Percentiles rank a stretch among this genome's conserved stretches.
phyloP scores from a whole-genome alignment of 1,284 basidiomycete genomes.

The Hortiboletus rubellus region DNA sequence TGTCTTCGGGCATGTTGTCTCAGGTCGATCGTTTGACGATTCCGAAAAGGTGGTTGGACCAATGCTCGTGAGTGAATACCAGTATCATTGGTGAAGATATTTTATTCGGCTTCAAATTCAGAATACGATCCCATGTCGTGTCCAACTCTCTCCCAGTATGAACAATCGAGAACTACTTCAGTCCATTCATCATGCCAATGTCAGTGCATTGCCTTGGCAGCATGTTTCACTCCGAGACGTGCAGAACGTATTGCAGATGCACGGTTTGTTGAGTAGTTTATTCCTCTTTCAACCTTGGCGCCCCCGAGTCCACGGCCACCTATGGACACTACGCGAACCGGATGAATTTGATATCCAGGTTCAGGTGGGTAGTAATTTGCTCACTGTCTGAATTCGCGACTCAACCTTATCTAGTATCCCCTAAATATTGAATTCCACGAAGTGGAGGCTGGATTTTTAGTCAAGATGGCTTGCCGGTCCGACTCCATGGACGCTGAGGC shows the following conservation, averaged over 20 bases:
- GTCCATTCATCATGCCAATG: constrained; percentile 42
- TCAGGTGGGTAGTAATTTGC: constrained; percentile 36
- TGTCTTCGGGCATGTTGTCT: constrained; percentile 51
- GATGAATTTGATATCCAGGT: constrained; percentile 39
- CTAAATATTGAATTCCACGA: constrained; percentile 49
- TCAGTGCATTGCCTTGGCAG: constrained; percentile 46
- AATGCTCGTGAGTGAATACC: constrained; percentile 42
- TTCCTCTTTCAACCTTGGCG: constrained; percentile 47
- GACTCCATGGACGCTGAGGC: constrained; percentile 31
- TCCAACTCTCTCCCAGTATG: constrained; percentile 31
- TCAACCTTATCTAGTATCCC: constrained; percentile 40
- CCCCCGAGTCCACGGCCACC: constrained; percentile 4
- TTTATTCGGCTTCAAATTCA: constrained; percentile 17
- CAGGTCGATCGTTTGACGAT: constrained; percentile 44
- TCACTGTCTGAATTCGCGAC: neutral
- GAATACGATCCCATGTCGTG: constrained; percentile 51
- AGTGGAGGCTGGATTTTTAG: constrained; percentile 30
- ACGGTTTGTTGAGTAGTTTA: constrained; percentile 44
- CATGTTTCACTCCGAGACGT: constrained; percentile 48
- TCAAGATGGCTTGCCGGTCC: constrained; percentile 41
- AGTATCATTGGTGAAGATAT: neutral
- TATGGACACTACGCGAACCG: constrained; percentile 41
- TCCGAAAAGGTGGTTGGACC: constrained; percentile 51
- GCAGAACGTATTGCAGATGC: constrained; percentile 39
- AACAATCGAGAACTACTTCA: constrained; percentile 41